Percentiles rank a stretch among this genome's conserved stretches.
phyloP scores from a whole-genome alignment of 768 basidiomycete genomes.

The Termitomyces sp. region DNA sequence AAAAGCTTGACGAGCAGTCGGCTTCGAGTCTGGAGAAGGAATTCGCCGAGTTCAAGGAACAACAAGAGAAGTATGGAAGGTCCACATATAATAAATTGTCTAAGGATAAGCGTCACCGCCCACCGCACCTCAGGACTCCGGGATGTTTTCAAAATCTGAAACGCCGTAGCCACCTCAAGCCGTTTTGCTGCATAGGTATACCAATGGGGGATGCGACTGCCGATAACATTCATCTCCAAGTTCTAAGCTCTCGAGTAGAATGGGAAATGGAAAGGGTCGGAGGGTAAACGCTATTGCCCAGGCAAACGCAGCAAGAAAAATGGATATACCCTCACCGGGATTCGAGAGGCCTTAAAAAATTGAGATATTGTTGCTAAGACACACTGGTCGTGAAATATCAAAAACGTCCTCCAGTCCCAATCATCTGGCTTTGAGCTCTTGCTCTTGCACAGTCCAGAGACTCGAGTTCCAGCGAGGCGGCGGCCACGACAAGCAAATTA shows the following conservation, averaged over 20 bases:
- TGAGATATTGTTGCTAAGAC: not conserved
- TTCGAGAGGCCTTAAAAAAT: not conserved
- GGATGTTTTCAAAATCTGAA: not conserved
- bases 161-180: not conserved
- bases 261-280: too few relatives aligned
- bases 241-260: too few relatives aligned
- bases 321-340: not conserved
- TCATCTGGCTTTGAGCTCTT: too few relatives aligned
- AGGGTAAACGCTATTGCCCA: not conserved
- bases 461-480: not conserved
- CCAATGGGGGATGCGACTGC: too few relatives aligned
- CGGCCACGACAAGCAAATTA: not conserved
- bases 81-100: too few relatives aligned
- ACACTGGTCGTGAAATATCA: not conserved
- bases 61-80: too few relatives aligned
- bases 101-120: not conserved
- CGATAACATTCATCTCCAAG: not conserved
- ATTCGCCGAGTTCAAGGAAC: too few relatives aligned
- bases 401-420: not conserved
- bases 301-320: not conserved
- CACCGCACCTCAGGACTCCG: not conserved
- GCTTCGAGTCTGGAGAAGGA: too few relatives aligned
- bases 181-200: too few relatives aligned
- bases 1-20: too few relatives aligned
- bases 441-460: not conserved